Evolutionary conservation across 148 eudicot genomes (phyloP).

Genomic region (Cornus controversa): DNA sequence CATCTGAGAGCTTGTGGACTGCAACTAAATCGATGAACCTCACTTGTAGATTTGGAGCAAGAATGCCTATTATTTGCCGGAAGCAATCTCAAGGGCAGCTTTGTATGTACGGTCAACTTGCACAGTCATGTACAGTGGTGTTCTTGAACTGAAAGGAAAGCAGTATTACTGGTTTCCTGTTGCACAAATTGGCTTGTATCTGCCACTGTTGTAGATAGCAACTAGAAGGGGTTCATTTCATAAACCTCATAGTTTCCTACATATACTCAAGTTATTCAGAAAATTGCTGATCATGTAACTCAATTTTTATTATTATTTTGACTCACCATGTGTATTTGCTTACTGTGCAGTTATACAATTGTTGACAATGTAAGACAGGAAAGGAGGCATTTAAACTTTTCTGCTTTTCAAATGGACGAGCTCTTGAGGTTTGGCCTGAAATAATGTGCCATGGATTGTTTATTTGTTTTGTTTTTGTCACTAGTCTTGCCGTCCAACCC

Average conservation of each 20-base stretch:
- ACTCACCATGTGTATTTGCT: background rate
- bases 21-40: constrained; percentile 31
- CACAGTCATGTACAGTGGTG: constrained; percentile 43
- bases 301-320: too few species aligned
- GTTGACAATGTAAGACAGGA: constrained; percentile 3
- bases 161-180: background rate
- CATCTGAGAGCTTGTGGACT: constrained; percentile 32
- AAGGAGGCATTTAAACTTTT: background rate
- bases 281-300: background rate
- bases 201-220: constrained; percentile 27
- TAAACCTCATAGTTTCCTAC: background rate
- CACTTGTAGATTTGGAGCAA: constrained; percentile 42
- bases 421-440: too few species aligned
- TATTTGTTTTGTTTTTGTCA: too few species aligned
- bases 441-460: too few species aligned
- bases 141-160: constrained; percentile 40
- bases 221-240: background rate
- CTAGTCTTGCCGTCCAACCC: too few species aligned
- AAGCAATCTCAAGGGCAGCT: constrained; percentile 48
- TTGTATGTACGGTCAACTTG: constrained; percentile 39
- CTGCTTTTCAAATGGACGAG: too few species aligned
- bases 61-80: constrained; percentile 34
- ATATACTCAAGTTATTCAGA: background rate
- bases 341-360: background rate
- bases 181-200: background rate